These are phyloP conservation scores for Coniosporium apollinis DNA, from an alignment of 495 filamentous ascomycete species.

Conservation along the genomic window DNA sequence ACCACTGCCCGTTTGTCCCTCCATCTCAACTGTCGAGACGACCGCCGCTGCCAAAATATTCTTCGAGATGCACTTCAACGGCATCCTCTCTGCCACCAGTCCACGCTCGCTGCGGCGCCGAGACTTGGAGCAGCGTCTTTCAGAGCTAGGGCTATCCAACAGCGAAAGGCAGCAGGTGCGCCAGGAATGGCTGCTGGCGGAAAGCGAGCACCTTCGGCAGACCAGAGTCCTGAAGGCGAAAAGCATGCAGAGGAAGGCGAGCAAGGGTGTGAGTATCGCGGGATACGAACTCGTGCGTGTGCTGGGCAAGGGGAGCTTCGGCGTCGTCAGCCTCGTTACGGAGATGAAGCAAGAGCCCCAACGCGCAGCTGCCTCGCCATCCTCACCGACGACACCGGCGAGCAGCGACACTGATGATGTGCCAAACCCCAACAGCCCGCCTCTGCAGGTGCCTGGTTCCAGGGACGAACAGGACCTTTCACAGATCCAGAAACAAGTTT, in stretches of 20 bases:
- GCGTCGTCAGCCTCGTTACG: constrained; percentile 69
- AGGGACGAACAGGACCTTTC: background rate
- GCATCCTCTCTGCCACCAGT: constrained; percentile 35
- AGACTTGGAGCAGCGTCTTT: constrained; percentile 48
- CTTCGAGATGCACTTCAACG: constrained; percentile 69
- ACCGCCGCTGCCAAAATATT: constrained; percentile 69
- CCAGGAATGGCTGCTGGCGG: constrained; percentile 42
- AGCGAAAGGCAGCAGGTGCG: constrained; percentile 39
- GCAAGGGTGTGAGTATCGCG: constrained; percentile 32
- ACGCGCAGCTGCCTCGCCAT: background rate
- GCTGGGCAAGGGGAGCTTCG: constrained; percentile 94
- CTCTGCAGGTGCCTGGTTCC: constrained; percentile 2
- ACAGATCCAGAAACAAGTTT: constrained; percentile 40
- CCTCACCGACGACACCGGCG: background rate
- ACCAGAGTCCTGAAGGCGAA: constrained; percentile 49
- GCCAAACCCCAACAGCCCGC: background rate
- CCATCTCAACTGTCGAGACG: constrained; percentile 61
- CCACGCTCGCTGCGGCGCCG: constrained; percentile 49
- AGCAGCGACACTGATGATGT: background rate
- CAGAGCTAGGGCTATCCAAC: constrained; percentile 29
- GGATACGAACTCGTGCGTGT: constrained; percentile 68
- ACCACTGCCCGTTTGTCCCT: constrained; percentile 31
- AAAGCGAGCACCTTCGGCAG: constrained; percentile 63
- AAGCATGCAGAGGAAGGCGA: constrained; percentile 25
- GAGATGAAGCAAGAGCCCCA: constrained; percentile 30